Evolutionary conservation across 805 yeast species (phyloP), one percentile per base, ranked within the genome.

Genomic region (Metschnikowia cerradonensis): DNA sequence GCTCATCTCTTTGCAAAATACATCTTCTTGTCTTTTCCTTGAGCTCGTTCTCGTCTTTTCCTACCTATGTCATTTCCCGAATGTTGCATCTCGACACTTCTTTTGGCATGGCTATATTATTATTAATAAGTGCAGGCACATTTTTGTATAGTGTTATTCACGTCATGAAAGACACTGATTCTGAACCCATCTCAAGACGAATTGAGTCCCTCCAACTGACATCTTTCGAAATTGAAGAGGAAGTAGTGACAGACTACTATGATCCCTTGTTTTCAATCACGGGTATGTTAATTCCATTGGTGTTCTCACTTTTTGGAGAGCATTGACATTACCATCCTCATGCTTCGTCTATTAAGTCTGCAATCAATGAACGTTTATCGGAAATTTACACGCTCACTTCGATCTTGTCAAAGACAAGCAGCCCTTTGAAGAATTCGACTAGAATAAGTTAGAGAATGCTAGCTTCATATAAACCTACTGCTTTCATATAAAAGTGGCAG

Each of bases 131-230:
- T 51, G 88, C 86, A 7, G 94, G 94, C 7, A 82, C 90, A 0
- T 86, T 87, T 60, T 62, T 86, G 23, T 87, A 78, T 58, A 88
- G 87, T 34, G 87, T 89, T 10, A 72, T 81, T 56, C 88, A 86
- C 59, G 80, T 85, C 3, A 73, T 83, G 70, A 67, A 71, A 45
- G 79, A 76, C 33, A 53, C 54, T 4, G 50, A 41, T 20, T 7
- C 45, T n/a, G 31, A 22, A 10, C 19, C 32, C n/a, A 10, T n/a
- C 7, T 43, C 42, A 33, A 44, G 49, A 13, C 47, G 49, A 20
- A 47, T 52, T 22, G 55, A 52, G 7, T 52, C 51, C 22, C 41
- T 50, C 6, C 55, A 52, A 20, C 43, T 43, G 46, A 36, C 49
- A 36, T 41, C 51, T 7, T 48, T 47, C 19, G 55, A 52, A 11